Base-by-base conservation (phyloP, 208 protist genomes). In the Crithidia fasciculata region DNA sequence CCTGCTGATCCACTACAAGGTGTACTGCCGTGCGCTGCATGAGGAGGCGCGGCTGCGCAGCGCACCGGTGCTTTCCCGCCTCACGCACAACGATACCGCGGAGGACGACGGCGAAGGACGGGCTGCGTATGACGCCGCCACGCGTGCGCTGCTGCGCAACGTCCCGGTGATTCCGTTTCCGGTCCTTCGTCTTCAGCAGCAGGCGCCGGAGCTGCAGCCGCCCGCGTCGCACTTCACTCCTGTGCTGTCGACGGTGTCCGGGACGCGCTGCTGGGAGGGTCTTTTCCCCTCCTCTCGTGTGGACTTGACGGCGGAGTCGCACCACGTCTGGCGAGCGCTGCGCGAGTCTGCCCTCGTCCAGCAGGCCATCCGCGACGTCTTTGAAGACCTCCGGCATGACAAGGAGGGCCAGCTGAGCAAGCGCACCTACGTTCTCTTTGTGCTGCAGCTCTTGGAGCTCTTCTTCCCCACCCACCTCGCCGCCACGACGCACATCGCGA, bases 1-100 rank as follows among this genome's bases (percentile, higher is more conserved):
- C 8, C 55, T 91, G 60, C 81, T 96, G 8, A 73, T 96, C 39
- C 89, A 92, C 59, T 95, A 82, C 76, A 96, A 95, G 78, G 62
- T 93, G 19, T 90, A 87, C 60, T 95, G 88, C 69, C 78, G 83
- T 28, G 90, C 92, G 3, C 58, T 96, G 43, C 80, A 94, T 52
- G 89, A 93, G 60, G 86, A 93, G 62, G 74, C 73, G n/a, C 79
- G 80, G 0, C 55, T 77, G 53, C 78, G 85, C 8, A 69, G 56
- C 15, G 65, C 67, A 16, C 66, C 68, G 9, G 50, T 59, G 4
- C 39, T 62, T 4, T 68, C 78, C 2, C 73, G 78, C 61, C 47
- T 82, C 3, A 71, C 55, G 7, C 65, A 56, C n/a, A 41, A 19
- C 65, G 37, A 13, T 54, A 54, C 5, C n/a, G 61, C 18, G 15